Conservation (phyloP, 768 basidiomycete genomes). For the Lactarius quietus region DNA sequence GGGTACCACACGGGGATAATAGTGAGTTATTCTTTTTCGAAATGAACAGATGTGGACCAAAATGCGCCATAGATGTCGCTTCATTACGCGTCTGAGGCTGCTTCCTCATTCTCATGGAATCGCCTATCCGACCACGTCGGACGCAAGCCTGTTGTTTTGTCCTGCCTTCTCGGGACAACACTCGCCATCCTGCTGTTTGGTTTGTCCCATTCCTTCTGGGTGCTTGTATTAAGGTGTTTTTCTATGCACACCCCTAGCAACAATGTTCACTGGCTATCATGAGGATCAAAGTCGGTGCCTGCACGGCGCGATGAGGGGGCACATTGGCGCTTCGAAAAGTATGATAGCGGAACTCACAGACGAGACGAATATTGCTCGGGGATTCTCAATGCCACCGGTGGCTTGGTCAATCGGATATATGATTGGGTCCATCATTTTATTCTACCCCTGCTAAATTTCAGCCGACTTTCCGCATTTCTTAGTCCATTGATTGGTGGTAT, state of each 20-base stretch:
- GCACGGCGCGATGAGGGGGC: not conserved
- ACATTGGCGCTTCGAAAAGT: not conserved
- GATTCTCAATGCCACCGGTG: not conserved
- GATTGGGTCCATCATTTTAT: conserved; percentile 17
- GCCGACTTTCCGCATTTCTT: not conserved
- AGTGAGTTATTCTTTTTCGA: not conserved
- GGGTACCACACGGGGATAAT: not conserved
- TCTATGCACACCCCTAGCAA: not conserved
- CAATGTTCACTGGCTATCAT: not conserved
- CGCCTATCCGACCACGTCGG: not conserved
- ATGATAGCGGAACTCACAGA: not conserved
- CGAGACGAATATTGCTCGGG: not conserved
- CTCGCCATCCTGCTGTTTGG: not conserved
- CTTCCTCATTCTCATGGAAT: not conserved
- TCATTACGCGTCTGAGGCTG: not conserved
- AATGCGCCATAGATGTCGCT: not conserved
- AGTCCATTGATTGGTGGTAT: conserved; percentile 25
- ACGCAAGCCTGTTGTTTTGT: not conserved
- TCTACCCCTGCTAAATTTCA: not conserved
- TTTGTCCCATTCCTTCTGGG: not conserved
- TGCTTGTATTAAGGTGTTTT: not conserved
- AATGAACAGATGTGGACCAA: not conserved
- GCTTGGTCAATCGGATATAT: not conserved
- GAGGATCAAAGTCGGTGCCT: not conserved
- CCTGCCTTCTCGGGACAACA: not conserved